phyloP scores from a whole-genome alignment of 2,329 filamentous ascomycete species.

The Colletotrichum sp. region DNA sequence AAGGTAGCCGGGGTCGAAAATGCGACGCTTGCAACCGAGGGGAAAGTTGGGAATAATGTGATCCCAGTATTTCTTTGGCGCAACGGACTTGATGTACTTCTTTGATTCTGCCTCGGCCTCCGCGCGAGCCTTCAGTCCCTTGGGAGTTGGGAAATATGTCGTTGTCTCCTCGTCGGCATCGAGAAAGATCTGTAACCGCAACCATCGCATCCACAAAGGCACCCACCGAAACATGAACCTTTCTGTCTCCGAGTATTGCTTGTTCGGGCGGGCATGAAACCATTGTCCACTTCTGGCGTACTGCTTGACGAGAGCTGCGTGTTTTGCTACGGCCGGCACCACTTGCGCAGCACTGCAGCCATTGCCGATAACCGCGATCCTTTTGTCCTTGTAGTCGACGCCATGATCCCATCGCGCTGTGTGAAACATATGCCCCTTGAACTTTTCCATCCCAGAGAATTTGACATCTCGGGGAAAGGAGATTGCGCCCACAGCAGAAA shows the following conservation, averaged over 20 bases:
- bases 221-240: slow-evolving; percentile 27
- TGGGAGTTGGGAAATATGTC: slow-evolving; percentile 17
- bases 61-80: slow-evolving; percentile 31
- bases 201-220: slow-evolving; percentile 24
- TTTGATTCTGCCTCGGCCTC: neutral
- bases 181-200: slow-evolving; percentile 25
- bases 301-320: neutral
- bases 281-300: slow-evolving; percentile 30
- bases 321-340: slow-evolving; percentile 33
- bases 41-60: slow-evolving; percentile 35
- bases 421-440: slow-evolving; percentile 38
- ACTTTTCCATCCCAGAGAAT: slow-evolving; percentile 32
- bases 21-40: slow-evolving; percentile 39
- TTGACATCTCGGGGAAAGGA: slow-evolving; percentile 27
- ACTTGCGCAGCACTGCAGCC: slow-evolving; percentile 40
- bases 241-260: slow-evolving; percentile 2
- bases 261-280: slow-evolving; percentile 28
- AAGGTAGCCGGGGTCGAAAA: slow-evolving; percentile 38
- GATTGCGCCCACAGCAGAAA: slow-evolving; percentile 32
- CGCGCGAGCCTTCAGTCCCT: slow-evolving; percentile 16
- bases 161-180: slow-evolving; percentile 25
- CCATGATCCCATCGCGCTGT: slow-evolving; percentile 37
- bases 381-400: slow-evolving; percentile 30
- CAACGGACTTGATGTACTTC: slow-evolving; percentile 30
- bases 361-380: slow-evolving; percentile 40